Conservation (phyloP, 805 yeast genomes). For the Saccharomycopsis synnaedendra region DNA sequence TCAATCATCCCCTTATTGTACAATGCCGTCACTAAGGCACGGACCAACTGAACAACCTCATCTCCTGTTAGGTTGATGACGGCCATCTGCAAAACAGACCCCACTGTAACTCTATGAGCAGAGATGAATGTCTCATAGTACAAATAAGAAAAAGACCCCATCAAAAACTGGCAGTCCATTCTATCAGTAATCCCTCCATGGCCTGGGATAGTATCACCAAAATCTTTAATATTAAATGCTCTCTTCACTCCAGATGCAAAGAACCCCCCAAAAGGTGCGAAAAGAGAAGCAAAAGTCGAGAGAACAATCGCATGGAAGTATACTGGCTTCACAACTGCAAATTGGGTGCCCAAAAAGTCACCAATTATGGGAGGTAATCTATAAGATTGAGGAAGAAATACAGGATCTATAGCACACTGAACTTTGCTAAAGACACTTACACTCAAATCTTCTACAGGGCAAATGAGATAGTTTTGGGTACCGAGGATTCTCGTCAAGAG, state of each 20-base stretch:
- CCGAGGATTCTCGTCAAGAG: constrained; percentile 53
- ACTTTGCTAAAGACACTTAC: constrained; percentile 50
- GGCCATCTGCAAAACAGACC: constrained; percentile 63
- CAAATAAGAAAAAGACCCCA: constrained; percentile 91
- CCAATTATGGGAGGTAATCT: constrained; percentile 62
- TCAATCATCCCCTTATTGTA: constrained; percentile 20
- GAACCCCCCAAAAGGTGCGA: constrained; percentile 98
- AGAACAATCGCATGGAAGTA: constrained; percentile 79
- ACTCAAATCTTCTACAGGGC: constrained; percentile 69
- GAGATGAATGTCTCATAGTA: constrained; percentile 90
- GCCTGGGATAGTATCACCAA: constrained; percentile 97
- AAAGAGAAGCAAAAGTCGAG: constrained; percentile 90
- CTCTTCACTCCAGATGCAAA: constrained; percentile 97
- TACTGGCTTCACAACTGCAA: constrained; percentile 66
- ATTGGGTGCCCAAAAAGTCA: constrained; percentile 33
- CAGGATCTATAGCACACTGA: constrained; percentile 77
- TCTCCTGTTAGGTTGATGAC: constrained; percentile 55
- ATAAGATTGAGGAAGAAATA: constrained; percentile 73
- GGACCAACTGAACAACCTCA: constrained; percentile 54
- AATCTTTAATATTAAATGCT: constrained; percentile 92
- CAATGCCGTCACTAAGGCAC: constrained; percentile 46
- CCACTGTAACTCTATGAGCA: constrained; percentile 58
- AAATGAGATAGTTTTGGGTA: constrained; percentile 64
- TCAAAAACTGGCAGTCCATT: constrained; percentile 93
- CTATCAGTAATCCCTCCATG: constrained; percentile 98